These are phyloP conservation scores for Earliella scabrosa DNA, from an alignment of 1,284 basidiomycete genomes.

Conservation along the genomic window DNA sequence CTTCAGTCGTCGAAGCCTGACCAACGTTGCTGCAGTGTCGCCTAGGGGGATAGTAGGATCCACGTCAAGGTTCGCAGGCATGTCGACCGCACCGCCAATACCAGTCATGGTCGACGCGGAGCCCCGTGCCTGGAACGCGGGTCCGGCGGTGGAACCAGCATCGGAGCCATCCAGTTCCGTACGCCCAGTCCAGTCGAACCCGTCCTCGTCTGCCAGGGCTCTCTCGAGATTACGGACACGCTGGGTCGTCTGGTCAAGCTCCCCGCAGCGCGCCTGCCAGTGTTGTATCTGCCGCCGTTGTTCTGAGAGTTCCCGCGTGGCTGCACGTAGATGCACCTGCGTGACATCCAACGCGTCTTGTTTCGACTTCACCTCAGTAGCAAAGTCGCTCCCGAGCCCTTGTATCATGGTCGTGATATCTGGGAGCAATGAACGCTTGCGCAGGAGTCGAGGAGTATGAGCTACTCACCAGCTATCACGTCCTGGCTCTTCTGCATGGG, in stretches of 20 bases:
- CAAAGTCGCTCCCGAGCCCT: slow-evolving; percentile 78
- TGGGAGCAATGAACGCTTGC: slow-evolving; percentile 32
- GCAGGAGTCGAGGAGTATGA: background rate
- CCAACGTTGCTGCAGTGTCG: slow-evolving; percentile 62
- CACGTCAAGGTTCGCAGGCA: slow-evolving; percentile 63
- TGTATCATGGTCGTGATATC: slow-evolving; percentile 89
- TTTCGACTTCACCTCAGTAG: slow-evolving; percentile 84
- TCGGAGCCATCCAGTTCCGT: slow-evolving; percentile 66
- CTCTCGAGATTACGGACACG: slow-evolving; percentile 82
- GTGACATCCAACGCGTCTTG: slow-evolving; percentile 86
- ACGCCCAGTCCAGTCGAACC: slow-evolving; percentile 90
- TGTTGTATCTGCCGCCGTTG: slow-evolving; percentile 83
- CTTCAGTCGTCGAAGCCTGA: slow-evolving; percentile 76
- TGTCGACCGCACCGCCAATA: slow-evolving; percentile 54
- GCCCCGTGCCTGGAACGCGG: slow-evolving; percentile 73
- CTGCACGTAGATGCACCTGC: slow-evolving; percentile 85
- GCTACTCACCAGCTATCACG: slow-evolving; percentile 75
- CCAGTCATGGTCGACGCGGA: slow-evolving; percentile 62
- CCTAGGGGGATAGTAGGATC: slow-evolving; percentile 70
- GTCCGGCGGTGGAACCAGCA: slow-evolving; percentile 46
- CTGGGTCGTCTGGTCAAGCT: slow-evolving; percentile 80
- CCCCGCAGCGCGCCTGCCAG: slow-evolving; percentile 72
- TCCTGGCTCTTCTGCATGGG: slow-evolving; percentile 90
- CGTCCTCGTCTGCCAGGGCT: slow-evolving; percentile 76
- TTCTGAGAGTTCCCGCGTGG: slow-evolving; percentile 89